Conservation (phyloP, 1,139 yeast species). For the Suhomyces terraborum region DNA sequence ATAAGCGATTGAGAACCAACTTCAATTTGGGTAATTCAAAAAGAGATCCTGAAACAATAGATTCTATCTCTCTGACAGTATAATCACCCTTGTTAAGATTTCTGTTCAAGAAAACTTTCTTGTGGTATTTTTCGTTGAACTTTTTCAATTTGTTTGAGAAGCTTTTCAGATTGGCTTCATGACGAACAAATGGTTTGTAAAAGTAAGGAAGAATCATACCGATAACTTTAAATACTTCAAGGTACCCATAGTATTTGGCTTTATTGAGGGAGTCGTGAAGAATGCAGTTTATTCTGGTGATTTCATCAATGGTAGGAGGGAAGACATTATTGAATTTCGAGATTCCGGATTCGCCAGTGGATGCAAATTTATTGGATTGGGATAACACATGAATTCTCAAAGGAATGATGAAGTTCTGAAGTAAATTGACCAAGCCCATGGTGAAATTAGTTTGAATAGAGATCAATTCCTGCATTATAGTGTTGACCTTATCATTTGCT, state of each 20-base stretch:
- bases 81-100: constrained; percentile 40
- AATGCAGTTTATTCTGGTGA: constrained; percentile 83
- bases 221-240: constrained; percentile 76
- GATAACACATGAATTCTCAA: constrained; percentile 67
- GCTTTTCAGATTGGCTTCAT: constrained; percentile 68
- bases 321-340: constrained; percentile 72
- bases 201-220: constrained; percentile 84
- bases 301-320: constrained; percentile 95
- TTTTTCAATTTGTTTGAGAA: constrained; percentile 47
- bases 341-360: constrained; percentile 50
- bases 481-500: constrained; percentile 27
- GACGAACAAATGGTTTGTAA: constrained; percentile 88
- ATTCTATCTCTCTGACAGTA: constrained; percentile 62
- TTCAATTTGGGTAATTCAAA: constrained; percentile 69
- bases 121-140: constrained; percentile 48
- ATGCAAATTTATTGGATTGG: constrained; percentile 4
- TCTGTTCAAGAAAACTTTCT: constrained; percentile 41
- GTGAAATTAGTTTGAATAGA: constrained; percentile 75
- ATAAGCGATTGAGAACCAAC: constrained; percentile 62
- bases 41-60: constrained; percentile 67
- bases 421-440: constrained; percentile 65
- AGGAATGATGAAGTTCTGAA: constrained; percentile 80
- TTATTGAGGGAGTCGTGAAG: constrained; percentile 71
- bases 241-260: constrained; percentile 67
- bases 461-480: constrained; percentile 67